Percentiles rank a stretch among this genome's conserved stretches.
Evolutionary conservation across 2,329 filamentous ascomycete genomes (phyloP).

Genomic region (Talaromyces sp.): DNA sequence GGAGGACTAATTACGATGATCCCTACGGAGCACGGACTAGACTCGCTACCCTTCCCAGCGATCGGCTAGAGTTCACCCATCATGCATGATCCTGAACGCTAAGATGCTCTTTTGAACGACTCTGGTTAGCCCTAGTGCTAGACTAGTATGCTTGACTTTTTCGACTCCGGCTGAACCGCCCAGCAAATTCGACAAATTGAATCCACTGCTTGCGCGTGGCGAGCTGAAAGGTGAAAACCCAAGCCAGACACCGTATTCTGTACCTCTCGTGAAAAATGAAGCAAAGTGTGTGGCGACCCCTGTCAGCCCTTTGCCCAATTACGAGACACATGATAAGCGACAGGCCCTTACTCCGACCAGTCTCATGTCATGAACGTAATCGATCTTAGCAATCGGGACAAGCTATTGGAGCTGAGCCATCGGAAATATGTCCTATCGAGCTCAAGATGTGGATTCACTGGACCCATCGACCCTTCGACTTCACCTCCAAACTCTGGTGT

Average conservation of each 20-base stretch:
- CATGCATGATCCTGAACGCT: neutral
- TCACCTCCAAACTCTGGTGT: neutral
- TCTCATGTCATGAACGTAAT: neutral
- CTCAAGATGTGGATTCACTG: neutral
- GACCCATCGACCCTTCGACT: neutral
- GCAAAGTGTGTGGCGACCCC: neutral
- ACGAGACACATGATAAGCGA: neutral
- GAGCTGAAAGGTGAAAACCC: slow-evolving; percentile 4
- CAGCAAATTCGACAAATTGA: neutral
- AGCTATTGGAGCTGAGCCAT: neutral
- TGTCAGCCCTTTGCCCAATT: neutral
- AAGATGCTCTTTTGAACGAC: neutral
- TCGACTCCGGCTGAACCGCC: neutral
- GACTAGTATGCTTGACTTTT: neutral
- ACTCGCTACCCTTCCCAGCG: neutral
- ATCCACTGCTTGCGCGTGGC: slow-evolving; percentile 3
- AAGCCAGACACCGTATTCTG: neutral
- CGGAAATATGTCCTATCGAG: neutral
- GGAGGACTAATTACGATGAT: neutral
- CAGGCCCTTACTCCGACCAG: neutral
- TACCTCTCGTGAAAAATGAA: neutral
- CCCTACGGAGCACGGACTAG: neutral
- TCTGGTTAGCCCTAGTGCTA: neutral
- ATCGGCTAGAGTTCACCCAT: neutral
- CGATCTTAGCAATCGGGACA: neutral